Percentiles rank a stretch among this genome's conserved stretches.
phyloP scores from a whole-genome alignment of 2,329 filamentous ascomycete genomes.

The Ophiostoma triangulosporum region DNA sequence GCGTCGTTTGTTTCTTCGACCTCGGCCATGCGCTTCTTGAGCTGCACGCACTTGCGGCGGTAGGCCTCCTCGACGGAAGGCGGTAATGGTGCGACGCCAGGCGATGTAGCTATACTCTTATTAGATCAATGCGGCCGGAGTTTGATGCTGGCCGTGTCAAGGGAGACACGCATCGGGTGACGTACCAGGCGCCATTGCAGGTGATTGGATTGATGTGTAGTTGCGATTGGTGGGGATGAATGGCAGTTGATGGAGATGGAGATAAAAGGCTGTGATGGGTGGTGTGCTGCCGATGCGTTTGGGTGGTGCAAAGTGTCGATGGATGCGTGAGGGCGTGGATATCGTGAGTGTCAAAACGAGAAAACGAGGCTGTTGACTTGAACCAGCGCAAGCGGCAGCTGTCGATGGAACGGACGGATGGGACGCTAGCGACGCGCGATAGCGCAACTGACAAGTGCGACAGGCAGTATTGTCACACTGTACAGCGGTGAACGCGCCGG shows the following conservation, averaged over 20 bases:
- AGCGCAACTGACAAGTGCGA: not conserved
- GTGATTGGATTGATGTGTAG: not conserved
- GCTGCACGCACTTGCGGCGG: conserved; percentile 87
- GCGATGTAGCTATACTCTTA: not conserved
- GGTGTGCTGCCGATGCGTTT: not conserved
- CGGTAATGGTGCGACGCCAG: conserved; percentile 41
- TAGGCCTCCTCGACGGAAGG: conserved; percentile 94
- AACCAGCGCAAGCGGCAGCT: not conserved
- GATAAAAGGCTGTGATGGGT: not conserved
- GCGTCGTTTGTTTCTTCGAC: conserved; percentile 86
- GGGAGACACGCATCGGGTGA: not conserved
- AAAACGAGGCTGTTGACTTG: not conserved
- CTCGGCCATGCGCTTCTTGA: conserved; percentile 82
- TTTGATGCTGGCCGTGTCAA: not conserved
- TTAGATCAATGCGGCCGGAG: not conserved
- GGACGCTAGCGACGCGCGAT: not conserved
- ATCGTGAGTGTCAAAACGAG: not conserved
- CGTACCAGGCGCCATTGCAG: conserved; percentile 13
- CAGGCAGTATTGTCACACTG: not conserved
- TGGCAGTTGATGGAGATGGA: not conserved
- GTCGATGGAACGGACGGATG: not conserved
- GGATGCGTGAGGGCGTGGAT: not conserved
- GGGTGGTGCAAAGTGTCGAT: not conserved
- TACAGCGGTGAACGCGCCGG: conserved; percentile 3
- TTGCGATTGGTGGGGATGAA: not conserved